Conservation (phyloP, 2,329 filamentous ascomycete species). For the Simplicillium sp. region DNA sequence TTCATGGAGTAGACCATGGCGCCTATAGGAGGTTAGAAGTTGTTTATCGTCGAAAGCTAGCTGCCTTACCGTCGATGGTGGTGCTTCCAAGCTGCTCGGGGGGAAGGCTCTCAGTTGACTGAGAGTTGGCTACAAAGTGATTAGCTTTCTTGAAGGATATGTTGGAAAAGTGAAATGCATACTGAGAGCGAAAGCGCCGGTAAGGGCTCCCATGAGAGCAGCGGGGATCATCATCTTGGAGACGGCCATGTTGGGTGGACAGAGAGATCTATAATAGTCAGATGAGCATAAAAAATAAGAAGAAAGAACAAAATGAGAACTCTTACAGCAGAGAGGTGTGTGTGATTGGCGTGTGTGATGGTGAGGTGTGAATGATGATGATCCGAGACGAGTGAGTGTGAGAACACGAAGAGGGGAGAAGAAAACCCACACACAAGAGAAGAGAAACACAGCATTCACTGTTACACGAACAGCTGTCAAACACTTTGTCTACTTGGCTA, state of each 20-base stretch:
- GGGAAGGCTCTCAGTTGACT: constrained; percentile 16
- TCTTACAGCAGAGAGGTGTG: too few species aligned
- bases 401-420: too few species aligned
- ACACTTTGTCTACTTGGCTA: too few species aligned
- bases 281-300: not conserved
- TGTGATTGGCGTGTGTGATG: too few species aligned
- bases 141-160: not conserved
- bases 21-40: constrained; percentile 12
- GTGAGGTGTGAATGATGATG: too few species aligned
- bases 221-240: not conserved
- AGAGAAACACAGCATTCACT: too few species aligned
- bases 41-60: not conserved
- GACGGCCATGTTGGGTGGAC: not conserved
- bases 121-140: constrained; percentile 14
- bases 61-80: constrained; percentile 19
- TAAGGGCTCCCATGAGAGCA: not conserved
- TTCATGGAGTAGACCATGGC: constrained; percentile 23
- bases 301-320: not conserved
- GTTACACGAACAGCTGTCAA: too few species aligned
- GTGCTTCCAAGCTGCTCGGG: constrained; percentile 21
- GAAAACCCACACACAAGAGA: too few species aligned
- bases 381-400: too few species aligned
- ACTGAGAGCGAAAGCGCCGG: not conserved
- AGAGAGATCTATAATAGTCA: not conserved
- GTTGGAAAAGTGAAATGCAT: not conserved